Evolutionary conservation across 1,284 basidiomycete species (phyloP), one percentile per base, ranked within the genome.

Genomic region (Rhodotorula sp.): DNA sequence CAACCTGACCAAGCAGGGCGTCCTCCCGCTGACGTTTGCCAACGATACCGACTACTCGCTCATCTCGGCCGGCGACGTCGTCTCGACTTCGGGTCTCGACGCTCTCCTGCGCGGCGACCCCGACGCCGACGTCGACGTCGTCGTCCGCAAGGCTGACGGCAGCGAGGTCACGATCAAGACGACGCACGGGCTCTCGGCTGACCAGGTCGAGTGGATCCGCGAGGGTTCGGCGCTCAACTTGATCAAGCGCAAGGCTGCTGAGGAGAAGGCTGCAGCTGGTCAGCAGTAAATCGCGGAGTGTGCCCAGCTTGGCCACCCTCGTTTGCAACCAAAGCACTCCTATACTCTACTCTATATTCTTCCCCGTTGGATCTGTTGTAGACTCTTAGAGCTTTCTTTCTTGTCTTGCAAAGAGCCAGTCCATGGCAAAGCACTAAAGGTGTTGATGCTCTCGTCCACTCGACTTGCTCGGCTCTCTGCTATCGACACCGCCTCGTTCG

Each of bases 1-100:
- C 20, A 74, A 74, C 69, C 66, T 76, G 53, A 63, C 95, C 90
- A 97, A 97, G 87, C 94, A 97, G 87, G 94, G 93, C 60, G 83
- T 97, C 63, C 84, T 97, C 22, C 95, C 94, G 15, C 83, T 97
- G 14, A 95, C 92, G 89, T 91, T 97, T 78, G 85, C 82, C n/a
- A 85, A 95, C 80, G 91, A 91, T 80, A 82, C 83, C 24, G 92
- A 96, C 81, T 97, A 97, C 80, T 80, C 83, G 59, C 87, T 86
- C 64, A 92, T 97, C 76, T 87, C 86, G 24, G 87, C 93, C 37
- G 91, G 91, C 24, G 93, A 96, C 77, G 79, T 82, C 60, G 81
- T 89, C 54, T 82, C 85, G 75, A 89, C 87, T 1, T 73, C 82
- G 57, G 87, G 85, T 76, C 53, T 54, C 53, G 53, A 54, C 29